Evolutionary conservation across 2,329 filamentous ascomycete species (phyloP), one percentile per base, ranked within the genome.

Genomic region (Phaeosphaeria sp.): DNA sequence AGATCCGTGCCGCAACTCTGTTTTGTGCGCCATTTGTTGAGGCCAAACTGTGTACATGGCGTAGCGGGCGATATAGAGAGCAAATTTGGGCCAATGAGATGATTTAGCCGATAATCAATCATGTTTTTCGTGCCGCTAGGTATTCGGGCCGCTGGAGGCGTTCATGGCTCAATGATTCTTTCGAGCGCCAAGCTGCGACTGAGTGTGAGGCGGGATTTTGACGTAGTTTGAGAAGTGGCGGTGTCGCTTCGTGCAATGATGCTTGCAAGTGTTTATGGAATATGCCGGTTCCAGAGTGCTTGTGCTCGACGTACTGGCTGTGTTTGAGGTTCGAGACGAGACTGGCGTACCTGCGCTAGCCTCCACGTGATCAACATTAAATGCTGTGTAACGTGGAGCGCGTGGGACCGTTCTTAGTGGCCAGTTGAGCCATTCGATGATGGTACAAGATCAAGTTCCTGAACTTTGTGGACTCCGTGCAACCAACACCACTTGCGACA

Each of bases 321-420:
- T 39, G 30, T 21, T 39, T 41, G 21, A 27, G 15, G 36, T 39
- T 42, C 33, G 33, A 21, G 25, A 20, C 11, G 30, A 18, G 25
- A 10, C n/a, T 44, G 25, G 20, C 18, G 53, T 55, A 55, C 53
- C 53, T 55, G 53, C 53, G 47, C 41, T 55, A 55, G 53, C 50
- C 36, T 41, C 42, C 53, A 55, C 53, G 53, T 55, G 53, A 55
- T 27, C 21, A 23, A 41, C 18, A 20, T 25, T 46, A 10, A 5
- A 55, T 50, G 53, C 47, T 18, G 53, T 66, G 62, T 49, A 60
- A 66, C 63, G 50, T 56, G 49, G 55, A 55, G 57, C 56, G 51
- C 58, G 57, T 58, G 22, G 27, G 17, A 54, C 46, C 47, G 51
- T 39, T 39, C 36, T 39, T 17, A 39, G 36, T 39, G 36, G 36